These are phyloP conservation scores for Leccinum solheimii DNA, from an alignment of 1,284 basidiomycete species.

Conservation along the genomic window DNA sequence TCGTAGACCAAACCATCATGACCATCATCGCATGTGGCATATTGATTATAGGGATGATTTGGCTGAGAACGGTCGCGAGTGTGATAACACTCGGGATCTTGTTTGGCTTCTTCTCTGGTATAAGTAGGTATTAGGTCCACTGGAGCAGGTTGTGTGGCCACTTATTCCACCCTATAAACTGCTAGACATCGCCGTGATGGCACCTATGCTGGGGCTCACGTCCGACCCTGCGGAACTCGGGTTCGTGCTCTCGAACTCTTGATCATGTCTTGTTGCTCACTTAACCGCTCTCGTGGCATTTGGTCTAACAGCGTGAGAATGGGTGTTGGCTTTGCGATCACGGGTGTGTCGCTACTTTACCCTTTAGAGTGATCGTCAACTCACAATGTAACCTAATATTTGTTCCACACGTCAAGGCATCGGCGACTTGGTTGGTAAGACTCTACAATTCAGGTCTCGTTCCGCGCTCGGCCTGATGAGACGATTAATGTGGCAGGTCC, in stretches of 20 bases:
- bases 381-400: background rate
- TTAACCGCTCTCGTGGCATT: background rate
- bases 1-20: conserved; percentile 43
- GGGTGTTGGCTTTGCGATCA: conserved; percentile 27
- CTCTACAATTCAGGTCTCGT: background rate
- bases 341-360: conserved; percentile 15
- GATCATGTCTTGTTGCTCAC: background rate
- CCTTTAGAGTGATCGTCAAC: background rate
- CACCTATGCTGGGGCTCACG: conserved; percentile 29
- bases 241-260: conserved; percentile 14
- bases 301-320: conserved; percentile 22
- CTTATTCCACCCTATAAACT: background rate
- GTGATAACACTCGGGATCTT: conserved; percentile 47
- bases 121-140: conserved; percentile 31
- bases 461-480: background rate
- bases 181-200: conserved; percentile 27
- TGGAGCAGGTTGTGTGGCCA: background rate
- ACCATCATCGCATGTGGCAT: conserved; percentile 28
- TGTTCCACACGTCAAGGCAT: conserved; percentile 20
- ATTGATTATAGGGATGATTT: conserved; percentile 44
- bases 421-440: conserved; percentile 28
- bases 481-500: conserved; percentile 19
- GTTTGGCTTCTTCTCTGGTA: conserved; percentile 53
- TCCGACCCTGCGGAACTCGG: conserved; percentile 29
- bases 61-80: conserved; percentile 40